Percentiles rank a stretch among this genome's conserved stretches.
These are phyloP conservation scores for Saturnispora kantuleensis DNA, from an alignment of 805 yeast genomes.

Conservation along the genomic window DNA sequence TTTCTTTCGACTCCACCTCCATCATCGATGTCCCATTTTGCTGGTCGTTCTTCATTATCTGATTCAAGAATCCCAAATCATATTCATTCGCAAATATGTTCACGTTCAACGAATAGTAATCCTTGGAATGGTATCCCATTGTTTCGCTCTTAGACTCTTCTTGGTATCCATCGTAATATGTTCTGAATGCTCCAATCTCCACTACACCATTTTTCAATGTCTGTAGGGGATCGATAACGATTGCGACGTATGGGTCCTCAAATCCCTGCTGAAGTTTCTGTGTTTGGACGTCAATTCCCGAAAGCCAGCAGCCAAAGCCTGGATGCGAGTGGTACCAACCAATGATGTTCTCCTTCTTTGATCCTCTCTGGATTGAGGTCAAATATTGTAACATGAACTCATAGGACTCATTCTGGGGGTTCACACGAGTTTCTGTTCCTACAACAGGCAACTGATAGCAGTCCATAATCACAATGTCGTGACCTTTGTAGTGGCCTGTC, in stretches of 20 bases:
- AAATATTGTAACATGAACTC: constrained; percentile 88
- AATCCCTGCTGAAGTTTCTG: constrained; percentile 76
- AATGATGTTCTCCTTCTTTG: constrained; percentile 58
- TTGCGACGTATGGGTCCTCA: constrained; percentile 86
- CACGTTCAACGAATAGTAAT: constrained; percentile 58
- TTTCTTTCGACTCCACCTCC: neutral
- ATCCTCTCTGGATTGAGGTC: constrained; percentile 38
- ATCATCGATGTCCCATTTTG: neutral
- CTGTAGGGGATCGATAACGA: constrained; percentile 77
- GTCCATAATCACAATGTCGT: constrained; percentile 62
- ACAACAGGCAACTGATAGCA: constrained; percentile 84
- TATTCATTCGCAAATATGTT: constrained; percentile 44
- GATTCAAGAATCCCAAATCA: constrained; percentile 39
- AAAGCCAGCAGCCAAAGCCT: constrained; percentile 93
- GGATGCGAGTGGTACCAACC: constrained; percentile 99
- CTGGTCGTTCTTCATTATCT: neutral
- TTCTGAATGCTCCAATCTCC: constrained; percentile 84
- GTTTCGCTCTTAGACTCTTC: constrained; percentile 26
- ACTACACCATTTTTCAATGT: constrained; percentile 53
- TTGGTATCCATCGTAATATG: constrained; percentile 31
- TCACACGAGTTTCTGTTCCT: constrained; percentile 93
- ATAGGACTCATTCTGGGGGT: constrained; percentile 88
- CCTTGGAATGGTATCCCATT: constrained; percentile 61
- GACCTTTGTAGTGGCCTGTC: constrained; percentile 54
- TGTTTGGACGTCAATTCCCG: constrained; percentile 88